Conservation (phyloP, 2,329 filamentous ascomycete species). For the Ophiostoma triangulosporum region DNA sequence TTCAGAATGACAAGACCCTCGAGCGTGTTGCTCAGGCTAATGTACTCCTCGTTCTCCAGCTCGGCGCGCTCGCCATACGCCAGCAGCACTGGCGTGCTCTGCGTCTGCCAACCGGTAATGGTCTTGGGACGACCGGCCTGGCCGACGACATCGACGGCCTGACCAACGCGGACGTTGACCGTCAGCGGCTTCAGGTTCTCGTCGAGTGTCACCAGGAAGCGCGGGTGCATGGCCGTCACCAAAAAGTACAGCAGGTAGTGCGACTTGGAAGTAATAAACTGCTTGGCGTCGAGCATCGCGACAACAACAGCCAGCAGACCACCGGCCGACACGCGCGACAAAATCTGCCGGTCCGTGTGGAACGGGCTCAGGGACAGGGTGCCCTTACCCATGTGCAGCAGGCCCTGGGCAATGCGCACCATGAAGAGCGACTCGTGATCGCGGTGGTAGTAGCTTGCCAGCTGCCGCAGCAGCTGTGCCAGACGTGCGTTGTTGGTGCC, state of each 20-base stretch:
- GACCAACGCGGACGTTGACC: slow-evolving; percentile 92
- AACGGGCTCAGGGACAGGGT: slow-evolving; percentile 95
- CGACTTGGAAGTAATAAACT: slow-evolving; percentile 51
- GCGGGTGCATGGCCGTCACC: slow-evolving; percentile 89
- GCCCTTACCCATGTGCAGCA: slow-evolving; percentile 98
- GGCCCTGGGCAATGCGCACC: slow-evolving; percentile 95
- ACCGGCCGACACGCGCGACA: slow-evolving; percentile 81
- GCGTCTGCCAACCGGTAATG: slow-evolving; percentile 98
- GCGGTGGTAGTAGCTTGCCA: slow-evolving; percentile 96
- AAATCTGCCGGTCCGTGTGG: slow-evolving; percentile 93
- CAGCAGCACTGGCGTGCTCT: slow-evolving; percentile 93
- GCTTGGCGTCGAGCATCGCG: slow-evolving; percentile 89
- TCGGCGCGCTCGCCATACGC: slow-evolving; percentile 93
- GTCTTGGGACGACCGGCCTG: slow-evolving; percentile 97
- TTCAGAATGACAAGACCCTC: slow-evolving; percentile 92
- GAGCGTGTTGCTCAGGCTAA: slow-evolving; percentile 77
- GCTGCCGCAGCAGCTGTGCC: slow-evolving; percentile 82
- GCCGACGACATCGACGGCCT: slow-evolving; percentile 95
- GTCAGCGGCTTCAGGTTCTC: slow-evolving; percentile 88
- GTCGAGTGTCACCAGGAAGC: slow-evolving; percentile 91
- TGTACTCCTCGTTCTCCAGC: slow-evolving; percentile 94
- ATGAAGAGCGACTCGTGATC: slow-evolving; percentile 96
- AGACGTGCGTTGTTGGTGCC: slow-evolving; percentile 97
- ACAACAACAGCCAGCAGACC: slow-evolving; percentile 83
- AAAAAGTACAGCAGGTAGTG: slow-evolving; percentile 98